Base-by-base conservation (phyloP, 2,329 filamentous ascomycete genomes). In the Myriangium duriaei region DNA sequence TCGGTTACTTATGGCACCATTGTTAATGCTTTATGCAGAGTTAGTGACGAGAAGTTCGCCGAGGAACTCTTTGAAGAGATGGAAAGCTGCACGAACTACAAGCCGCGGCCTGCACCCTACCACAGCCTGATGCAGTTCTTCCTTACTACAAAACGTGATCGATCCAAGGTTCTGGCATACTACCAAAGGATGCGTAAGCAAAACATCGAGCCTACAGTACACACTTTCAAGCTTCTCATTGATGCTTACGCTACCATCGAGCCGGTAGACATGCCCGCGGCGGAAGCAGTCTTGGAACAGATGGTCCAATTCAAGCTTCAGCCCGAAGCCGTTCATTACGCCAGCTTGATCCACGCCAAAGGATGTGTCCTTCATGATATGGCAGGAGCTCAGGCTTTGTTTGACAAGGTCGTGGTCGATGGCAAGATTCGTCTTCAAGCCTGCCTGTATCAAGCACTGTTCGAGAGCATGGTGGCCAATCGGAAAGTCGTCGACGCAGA, bases 91-190 rank as follows among this genome's bases (percentile, higher is more conserved):
- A 81, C 86, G 41, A 98, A 98, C 67, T 98, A 98, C 74, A 96
- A 95, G 69, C 85, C 91, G 29, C 81, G 91, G 7, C 87, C 91
- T 16, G 91, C 91, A 15, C 91, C 91, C 1, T 98, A 98, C 71
- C 95, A 98, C 69, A 93, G 85, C 62, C 82, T 98, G 78, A 98
- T 98, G 76, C 91, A 98, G 58, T 96, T 94, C 66, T 98, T 96
- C 74, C 69, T 96, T 49, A 93, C 84, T 41, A 96, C 88, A 39
- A 96, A 96, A 74, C 84, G 86, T 37, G 88, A 98, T 60, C 88
- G 91, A 64, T 66, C 71, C 59, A 96, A 96, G 74, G 88, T 95
- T 4, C 71, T 98, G 15, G 72, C 79, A 19, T 98, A 96, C 69
- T 96, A 93, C 56, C 80, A 93, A 60, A 83, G 88, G 45, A 96